Percentiles rank a stretch among this genome's conserved stretches.
These are phyloP conservation scores for Cyclotella kingstonii DNA, from an alignment of 108 stramenopile genomes.

Conservation along the genomic window DNA sequence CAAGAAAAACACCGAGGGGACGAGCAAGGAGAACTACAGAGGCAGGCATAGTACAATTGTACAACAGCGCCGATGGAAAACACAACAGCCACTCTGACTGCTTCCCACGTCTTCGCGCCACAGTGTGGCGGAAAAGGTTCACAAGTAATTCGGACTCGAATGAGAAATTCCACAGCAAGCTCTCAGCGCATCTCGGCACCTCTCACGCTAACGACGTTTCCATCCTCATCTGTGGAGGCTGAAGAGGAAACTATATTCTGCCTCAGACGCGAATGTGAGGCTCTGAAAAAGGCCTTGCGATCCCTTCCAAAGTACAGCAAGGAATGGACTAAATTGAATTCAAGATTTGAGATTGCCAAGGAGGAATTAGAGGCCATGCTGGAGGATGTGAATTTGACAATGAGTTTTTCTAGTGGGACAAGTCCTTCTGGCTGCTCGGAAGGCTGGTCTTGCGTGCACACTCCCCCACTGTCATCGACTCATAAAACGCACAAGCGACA, in stretches of 20 bases:
- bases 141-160: too few species aligned
- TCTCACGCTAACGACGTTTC: not conserved
- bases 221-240: conserved; percentile 15
- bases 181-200: not conserved
- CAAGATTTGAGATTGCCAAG: conserved; percentile 17
- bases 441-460: not conserved
- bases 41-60: too few species aligned
- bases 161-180: not conserved
- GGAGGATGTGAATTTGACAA: conserved; percentile 8
- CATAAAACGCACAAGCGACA: not conserved
- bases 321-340: conserved; percentile 12
- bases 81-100: too few species aligned
- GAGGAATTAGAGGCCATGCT: conserved; percentile 24
- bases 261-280: conserved; percentile 14
- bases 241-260: conserved; percentile 15
- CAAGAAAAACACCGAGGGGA: too few species aligned
- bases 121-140: too few species aligned
- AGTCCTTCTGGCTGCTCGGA: too few species aligned
- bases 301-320: conserved; percentile 15
- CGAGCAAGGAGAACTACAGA: too few species aligned
- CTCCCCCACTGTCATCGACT: conserved; percentile 1
- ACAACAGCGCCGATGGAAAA: too few species aligned
- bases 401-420: not conserved
- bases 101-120: too few species aligned
- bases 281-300: conserved; percentile 7